A percentile compares a stretch with the other conserved stretches of the same genome.
Evolutionary conservation across 2,329 filamentous ascomycete genomes (phyloP).

Genomic region (Claviceps quebecensis): DNA sequence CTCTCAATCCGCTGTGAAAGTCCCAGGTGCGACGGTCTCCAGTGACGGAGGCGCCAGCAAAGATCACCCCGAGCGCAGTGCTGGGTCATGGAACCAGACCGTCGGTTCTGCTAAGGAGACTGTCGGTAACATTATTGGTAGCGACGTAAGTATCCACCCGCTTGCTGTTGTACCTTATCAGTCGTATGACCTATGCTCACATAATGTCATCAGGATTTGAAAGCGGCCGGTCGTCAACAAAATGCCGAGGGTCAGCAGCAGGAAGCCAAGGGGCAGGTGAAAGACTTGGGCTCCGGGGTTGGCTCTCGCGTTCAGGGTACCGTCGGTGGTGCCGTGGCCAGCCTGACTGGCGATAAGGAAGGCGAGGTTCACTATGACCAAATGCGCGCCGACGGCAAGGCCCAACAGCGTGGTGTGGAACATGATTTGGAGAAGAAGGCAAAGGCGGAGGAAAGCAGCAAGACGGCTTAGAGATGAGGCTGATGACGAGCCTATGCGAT

Average conservation of each 20-base stretch:
- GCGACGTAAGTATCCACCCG: conserved; percentile 36
- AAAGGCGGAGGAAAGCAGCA: conserved; percentile 22
- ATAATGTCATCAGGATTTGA: conserved; percentile 39
- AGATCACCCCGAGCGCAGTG: conserved; percentile 57
- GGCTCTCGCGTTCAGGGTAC: conserved; percentile 55
- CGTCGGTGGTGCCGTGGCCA: conserved; percentile 57
- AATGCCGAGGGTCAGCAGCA: conserved; percentile 67
- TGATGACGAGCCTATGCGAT: neutral
- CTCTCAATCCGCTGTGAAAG: conserved; percentile 60
- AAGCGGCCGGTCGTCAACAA: conserved; percentile 60
- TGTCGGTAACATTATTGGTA: conserved; percentile 60
- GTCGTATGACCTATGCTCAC: conserved; percentile 3
- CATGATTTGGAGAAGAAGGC: conserved; percentile 63
- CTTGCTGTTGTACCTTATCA: neutral
- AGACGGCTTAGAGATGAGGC: conserved; percentile 3
- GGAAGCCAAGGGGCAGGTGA: conserved; percentile 71
- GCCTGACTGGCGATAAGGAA: conserved; percentile 54
- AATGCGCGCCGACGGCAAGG: conserved; percentile 73
- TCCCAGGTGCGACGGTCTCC: conserved; percentile 58
- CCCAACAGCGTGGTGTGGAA: conserved; percentile 70
- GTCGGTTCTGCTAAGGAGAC: conserved; percentile 75
- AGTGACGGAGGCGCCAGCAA: conserved; percentile 54
- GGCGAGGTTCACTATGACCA: conserved; percentile 51
- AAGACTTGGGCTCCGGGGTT: conserved; percentile 54
- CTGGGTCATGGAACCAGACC: conserved; percentile 78